A percentile compares a stretch with the other conserved stretches of the same genome.
These are phyloP conservation scores for Backusella parvicylindrica DNA, from an alignment of 192 early-diverging fungal species.

Conservation along the genomic window DNA sequence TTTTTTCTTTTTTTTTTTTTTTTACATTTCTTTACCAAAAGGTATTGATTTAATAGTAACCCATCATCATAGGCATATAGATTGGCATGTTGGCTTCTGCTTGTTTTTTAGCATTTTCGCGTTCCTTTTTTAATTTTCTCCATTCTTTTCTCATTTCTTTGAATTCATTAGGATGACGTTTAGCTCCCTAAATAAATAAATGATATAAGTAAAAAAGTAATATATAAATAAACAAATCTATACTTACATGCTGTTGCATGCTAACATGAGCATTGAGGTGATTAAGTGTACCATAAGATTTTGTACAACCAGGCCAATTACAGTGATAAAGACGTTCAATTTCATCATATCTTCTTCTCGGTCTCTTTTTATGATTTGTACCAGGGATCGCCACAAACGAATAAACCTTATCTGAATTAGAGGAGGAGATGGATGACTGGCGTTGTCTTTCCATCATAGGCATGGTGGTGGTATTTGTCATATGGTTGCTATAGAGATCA, in stretches of 20 bases:
- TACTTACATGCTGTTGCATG: conserved; percentile 54
- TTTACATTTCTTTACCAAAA: no score
- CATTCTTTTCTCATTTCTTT: conserved; percentile 56
- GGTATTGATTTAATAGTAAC: neutral
- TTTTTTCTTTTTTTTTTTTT: neutral
- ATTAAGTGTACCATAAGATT: conserved; percentile 58
- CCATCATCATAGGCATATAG: conserved; percentile 3
- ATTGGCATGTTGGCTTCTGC: conserved; percentile 16
- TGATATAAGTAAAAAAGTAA: neutral
- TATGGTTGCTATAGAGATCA: neutral
- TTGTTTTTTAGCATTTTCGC: conserved; percentile 25
- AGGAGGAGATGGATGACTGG: conserved; percentile 5
- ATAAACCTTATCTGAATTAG: conserved; percentile 17
- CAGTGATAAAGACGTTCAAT: conserved; percentile 58
- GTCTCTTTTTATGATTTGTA: conserved; percentile 53
- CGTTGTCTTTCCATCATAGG: neutral
- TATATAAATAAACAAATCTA: neutral
- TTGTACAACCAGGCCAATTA: conserved; percentile 50
- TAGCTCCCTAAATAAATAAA: conserved; percentile 36
- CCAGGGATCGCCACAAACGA: conserved; percentile 51
- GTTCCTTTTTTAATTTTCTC: conserved; percentile 48
- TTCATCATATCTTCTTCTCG: conserved; percentile 55
- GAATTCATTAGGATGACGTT: conserved; percentile 54
- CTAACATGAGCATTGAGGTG: conserved; percentile 59
- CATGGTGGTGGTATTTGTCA: neutral